Evolutionary conservation across 148 eudicot species (phyloP).

Genomic region (Camellia lanceoleosa): DNA sequence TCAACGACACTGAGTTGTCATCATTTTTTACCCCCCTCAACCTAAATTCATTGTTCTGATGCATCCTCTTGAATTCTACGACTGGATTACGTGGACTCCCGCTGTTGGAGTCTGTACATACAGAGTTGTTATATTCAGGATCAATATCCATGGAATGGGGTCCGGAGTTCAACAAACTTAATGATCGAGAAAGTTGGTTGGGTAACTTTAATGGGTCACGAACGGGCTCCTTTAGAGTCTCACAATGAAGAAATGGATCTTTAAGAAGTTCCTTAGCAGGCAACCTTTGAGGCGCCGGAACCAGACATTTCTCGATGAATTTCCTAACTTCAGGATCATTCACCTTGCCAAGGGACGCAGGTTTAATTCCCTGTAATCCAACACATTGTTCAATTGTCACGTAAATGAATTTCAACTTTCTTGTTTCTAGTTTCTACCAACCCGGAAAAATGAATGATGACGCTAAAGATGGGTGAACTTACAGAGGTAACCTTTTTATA

Average conservation of each 20-base stretch:
- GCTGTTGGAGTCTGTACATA: slow-evolving; percentile 25
- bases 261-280: slow-evolving; percentile 69
- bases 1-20: slow-evolving; percentile 52
- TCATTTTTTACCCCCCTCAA: slow-evolving; percentile 50
- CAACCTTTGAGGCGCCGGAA: slow-evolving; percentile 59
- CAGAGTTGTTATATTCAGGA: slow-evolving; percentile 35
- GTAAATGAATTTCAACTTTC: not conserved
- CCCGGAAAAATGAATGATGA: not conserved
- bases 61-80: slow-evolving; percentile 47
- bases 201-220: slow-evolving; percentile 34
- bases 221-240: slow-evolving; percentile 30
- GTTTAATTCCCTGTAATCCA: slow-evolving; percentile 67
- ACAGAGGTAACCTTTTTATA: slow-evolving; percentile 74
- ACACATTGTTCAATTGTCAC: not conserved
- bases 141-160: slow-evolving; percentile 63
- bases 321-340: slow-evolving; percentile 53
- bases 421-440: not conserved
- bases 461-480: slow-evolving; percentile 29
- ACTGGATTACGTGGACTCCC: slow-evolving; percentile 26
- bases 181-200: slow-evolving; percentile 26
- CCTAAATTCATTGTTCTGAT: slow-evolving; percentile 49
- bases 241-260: slow-evolving; percentile 54
- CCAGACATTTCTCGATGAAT: slow-evolving; percentile 78
- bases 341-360: slow-evolving; percentile 71
- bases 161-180: slow-evolving; percentile 20